These are phyloP conservation scores for Berberis thunbergii DNA, from an alignment of 164 flowering plant genomes.

Conservation along the genomic window DNA sequence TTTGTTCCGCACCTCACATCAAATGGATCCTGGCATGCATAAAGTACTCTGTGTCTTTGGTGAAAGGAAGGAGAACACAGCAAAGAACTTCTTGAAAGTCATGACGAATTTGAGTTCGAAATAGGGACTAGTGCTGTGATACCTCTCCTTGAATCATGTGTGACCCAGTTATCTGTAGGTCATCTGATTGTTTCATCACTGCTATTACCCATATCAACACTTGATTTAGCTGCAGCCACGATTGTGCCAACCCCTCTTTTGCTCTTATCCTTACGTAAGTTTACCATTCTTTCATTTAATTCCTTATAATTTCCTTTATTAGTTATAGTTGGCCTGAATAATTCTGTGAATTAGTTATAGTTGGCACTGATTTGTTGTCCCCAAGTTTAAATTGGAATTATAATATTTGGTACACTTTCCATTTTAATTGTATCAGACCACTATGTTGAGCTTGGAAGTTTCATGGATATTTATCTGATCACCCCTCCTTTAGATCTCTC, in stretches of 20 bases:
- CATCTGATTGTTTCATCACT: conserved; percentile 48
- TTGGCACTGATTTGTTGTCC: no score
- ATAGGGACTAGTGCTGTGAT: conserved; percentile 63
- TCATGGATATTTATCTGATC: no score
- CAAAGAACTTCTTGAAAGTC: conserved; percentile 57
- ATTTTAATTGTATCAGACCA: no score
- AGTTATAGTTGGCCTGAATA: no score
- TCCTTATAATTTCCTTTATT: neutral
- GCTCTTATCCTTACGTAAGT: conserved; percentile 48
- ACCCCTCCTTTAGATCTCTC: no score
- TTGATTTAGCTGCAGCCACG: conserved; percentile 58
- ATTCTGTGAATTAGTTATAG: no score
- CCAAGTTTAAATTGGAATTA: no score
- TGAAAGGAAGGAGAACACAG: conserved; percentile 27
- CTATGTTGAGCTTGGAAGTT: no score
- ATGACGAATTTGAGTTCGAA: conserved; percentile 84
- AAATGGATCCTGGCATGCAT: conserved; percentile 57
- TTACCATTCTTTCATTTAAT: neutral
- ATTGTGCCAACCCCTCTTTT: conserved; percentile 28
- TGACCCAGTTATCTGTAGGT: conserved; percentile 61
- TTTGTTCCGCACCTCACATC: conserved; percentile 40
- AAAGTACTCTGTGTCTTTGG: conserved; percentile 47
- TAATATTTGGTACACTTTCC: no score
- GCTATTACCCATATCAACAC: conserved; percentile 38
- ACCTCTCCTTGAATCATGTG: conserved; percentile 55